Evolutionary conservation across 2,329 filamentous ascomycete species (phyloP), one percentile per base, ranked within the genome.

Genomic region (Macroventuria anomochaeta): DNA sequence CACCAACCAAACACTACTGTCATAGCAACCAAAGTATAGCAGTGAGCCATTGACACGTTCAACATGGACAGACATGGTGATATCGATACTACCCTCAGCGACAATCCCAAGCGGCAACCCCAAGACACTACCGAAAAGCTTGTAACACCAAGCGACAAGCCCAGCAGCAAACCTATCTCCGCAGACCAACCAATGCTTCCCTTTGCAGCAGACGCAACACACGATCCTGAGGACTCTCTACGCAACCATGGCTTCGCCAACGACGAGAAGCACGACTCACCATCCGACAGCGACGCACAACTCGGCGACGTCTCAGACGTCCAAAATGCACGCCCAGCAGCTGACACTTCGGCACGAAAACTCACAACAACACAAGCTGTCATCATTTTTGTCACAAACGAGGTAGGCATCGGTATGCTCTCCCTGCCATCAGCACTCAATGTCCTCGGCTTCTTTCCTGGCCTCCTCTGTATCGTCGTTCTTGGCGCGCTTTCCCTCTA

Each of bases 341-440:
- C 53, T 3, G 46, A 55, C 21, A 38, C 49, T n/a, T 26, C 33
- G 12, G 40, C 53, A n/a, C 51, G 59, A 52, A 68, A 68, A 39
- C 58, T 68, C 33, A 64, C 54, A 18, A 65, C 62, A 15, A 58
- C 64, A 39, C 63, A 68, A 63, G 64, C 65, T 23, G 64, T 63
- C 41, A 67, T 70, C 13, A 70, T 70, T 17, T 67, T 70, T 42
- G 53, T 70, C 46, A 70, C 65, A 3, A 70, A 68, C 36, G 64
- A 70, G 41, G 63, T 70, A 17, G 65, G 67, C 28, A 68, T 70
- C n/a, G 67, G 67, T 21, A 67, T 68, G 41, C 56, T 69, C 13
- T 67, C 62, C 8, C 47, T 69, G 17, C 65, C 65, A 17, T 58
- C 63, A 17, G 65, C 64, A 8, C 57, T 70, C 20, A 64, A 68